Conservation (phyloP, 2,329 filamentous ascomycete genomes). For the Talaromyces sp. region DNA sequence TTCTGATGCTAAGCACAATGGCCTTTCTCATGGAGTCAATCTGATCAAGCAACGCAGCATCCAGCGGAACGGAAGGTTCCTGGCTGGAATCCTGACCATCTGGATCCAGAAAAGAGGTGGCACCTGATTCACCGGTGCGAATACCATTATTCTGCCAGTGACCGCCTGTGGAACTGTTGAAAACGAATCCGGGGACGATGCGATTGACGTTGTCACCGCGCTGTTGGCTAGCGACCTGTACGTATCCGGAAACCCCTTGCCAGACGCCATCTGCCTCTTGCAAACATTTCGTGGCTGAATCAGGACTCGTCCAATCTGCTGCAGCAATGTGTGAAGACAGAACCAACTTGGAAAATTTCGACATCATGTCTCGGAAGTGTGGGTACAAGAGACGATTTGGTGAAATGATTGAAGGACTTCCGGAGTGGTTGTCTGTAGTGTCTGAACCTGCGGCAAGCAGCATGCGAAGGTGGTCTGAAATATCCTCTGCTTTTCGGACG, state of each 20-base stretch:
- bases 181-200: conserved; percentile 89
- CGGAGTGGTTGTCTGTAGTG: conserved; percentile 97
- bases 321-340: conserved; percentile 97
- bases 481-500: conserved; percentile 91
- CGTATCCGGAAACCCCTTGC: conserved; percentile 90
- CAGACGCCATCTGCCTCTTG: conserved; percentile 97
- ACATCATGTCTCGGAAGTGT: conserved; percentile 99
- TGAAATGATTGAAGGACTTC: conserved; percentile 98
- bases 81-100: conserved; percentile 72
- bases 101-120: conserved; percentile 72
- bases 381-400: conserved; percentile 96
- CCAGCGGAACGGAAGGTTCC: conserved; percentile 71
- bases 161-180: conserved; percentile 77
- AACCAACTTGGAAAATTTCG: conserved; percentile 97
- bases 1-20: conserved; percentile 79
- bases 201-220: conserved; percentile 88
- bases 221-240: conserved; percentile 90
- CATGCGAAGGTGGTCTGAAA: conserved; percentile 90
- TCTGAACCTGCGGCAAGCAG: conserved; percentile 93
- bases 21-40: conserved; percentile 82
- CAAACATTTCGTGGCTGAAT: conserved; percentile 90
- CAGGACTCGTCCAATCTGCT: conserved; percentile 89
- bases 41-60: conserved; percentile 72
- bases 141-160: conserved; percentile 74
- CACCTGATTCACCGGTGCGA: conserved; percentile 61